Percentiles rank a stretch among this genome's conserved stretches.
Evolutionary conservation across 306 rosid species (phyloP).

Genomic region (Begonia fuchsioides): DNA sequence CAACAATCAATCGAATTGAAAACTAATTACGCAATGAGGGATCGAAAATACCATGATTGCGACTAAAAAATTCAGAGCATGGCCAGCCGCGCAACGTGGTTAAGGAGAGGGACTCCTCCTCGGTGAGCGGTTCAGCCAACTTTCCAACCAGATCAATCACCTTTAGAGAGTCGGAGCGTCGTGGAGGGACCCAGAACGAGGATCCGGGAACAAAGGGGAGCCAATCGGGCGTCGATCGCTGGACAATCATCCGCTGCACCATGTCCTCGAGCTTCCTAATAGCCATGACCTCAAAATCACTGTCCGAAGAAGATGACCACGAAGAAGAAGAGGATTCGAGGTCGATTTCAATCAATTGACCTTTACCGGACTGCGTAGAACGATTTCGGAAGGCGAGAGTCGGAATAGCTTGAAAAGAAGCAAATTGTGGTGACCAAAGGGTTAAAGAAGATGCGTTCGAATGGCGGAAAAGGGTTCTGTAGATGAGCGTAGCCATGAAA

Average conservation of each 20-base stretch:
- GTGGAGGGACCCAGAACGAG: conserved; percentile 92
- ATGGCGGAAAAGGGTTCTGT: conserved; percentile 11
- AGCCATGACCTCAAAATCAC: conserved; percentile 30
- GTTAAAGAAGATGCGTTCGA: conserved; percentile 4
- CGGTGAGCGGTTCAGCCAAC: conserved; percentile 14
- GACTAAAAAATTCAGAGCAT: conserved; percentile 23
- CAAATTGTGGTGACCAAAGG: background rate
- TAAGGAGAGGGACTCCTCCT: conserved; percentile 38
- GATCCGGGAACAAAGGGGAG: conserved; percentile 74
- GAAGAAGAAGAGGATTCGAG: conserved; percentile 18
- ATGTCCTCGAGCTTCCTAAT: conserved; percentile 50
- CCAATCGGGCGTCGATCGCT: conserved; percentile 64
- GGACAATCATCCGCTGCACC: conserved; percentile 40
- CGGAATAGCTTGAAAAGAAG: background rate
- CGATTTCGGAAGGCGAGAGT: conserved; percentile 11
- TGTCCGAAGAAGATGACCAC: conserved; percentile 4
- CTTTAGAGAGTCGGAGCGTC: conserved; percentile 14
- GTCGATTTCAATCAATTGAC: conserved; percentile 36
- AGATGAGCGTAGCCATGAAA: conserved; percentile 33
- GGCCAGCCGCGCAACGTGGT: conserved; percentile 47
- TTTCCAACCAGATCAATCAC: conserved; percentile 32
- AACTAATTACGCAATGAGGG: no score
- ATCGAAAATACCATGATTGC: conserved; percentile 13
- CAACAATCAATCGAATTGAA: background rate
- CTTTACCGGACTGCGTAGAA: conserved; percentile 23